Evolutionary conservation across 192 early-diverging fungal species (phyloP).

Genomic region (Linderina pennispora): DNA sequence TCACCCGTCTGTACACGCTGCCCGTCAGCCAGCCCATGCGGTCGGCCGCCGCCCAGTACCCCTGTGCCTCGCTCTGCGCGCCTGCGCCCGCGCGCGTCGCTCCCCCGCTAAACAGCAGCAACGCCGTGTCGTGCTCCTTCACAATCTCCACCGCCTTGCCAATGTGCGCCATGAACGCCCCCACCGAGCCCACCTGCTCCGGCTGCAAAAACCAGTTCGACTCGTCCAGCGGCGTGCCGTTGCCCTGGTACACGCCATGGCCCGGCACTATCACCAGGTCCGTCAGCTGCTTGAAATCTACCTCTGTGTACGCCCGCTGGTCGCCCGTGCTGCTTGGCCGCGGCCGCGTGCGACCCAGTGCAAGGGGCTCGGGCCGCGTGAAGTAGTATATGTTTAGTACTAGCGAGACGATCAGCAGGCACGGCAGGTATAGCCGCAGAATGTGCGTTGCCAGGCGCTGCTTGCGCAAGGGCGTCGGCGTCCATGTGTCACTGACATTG

Average conservation of each 20-base stretch:
- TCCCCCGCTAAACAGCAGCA: slow-evolving; percentile 47
- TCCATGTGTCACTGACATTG: slow-evolving; percentile 38
- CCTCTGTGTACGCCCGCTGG: slow-evolving; percentile 8
- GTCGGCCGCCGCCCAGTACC: slow-evolving; percentile 47
- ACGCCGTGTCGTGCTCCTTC: slow-evolving; percentile 27
- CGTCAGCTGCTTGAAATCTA: slow-evolving; percentile 31
- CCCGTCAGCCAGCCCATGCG: slow-evolving; percentile 37
- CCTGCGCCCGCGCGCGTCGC: slow-evolving; percentile 37
- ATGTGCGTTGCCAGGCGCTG: slow-evolving; percentile 26
- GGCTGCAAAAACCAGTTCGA: slow-evolving; percentile 39
- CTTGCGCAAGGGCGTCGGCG: slow-evolving; percentile 42
- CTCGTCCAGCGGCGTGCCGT: slow-evolving; percentile 30
- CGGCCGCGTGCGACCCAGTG: slow-evolving; percentile 4
- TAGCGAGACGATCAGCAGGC: slow-evolving; percentile 28
- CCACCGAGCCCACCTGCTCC: slow-evolving; percentile 39
- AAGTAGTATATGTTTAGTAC: slow-evolving; percentile 46
- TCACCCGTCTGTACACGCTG: slow-evolving; percentile 32
- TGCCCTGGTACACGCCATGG: slow-evolving; percentile 42
- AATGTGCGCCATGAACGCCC: slow-evolving; percentile 44
- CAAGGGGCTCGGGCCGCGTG: slow-evolving; percentile 34
- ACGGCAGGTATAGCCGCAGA: slow-evolving; percentile 29
- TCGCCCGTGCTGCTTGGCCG: no score
- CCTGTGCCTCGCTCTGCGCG: slow-evolving; percentile 43
- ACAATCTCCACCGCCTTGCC: slow-evolving; percentile 35
- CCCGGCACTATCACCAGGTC: slow-evolving; percentile 45